These are phyloP conservation scores for Ilyonectria destructans DNA, from an alignment of 2,329 filamentous ascomycete genomes.

Conservation along the genomic window DNA sequence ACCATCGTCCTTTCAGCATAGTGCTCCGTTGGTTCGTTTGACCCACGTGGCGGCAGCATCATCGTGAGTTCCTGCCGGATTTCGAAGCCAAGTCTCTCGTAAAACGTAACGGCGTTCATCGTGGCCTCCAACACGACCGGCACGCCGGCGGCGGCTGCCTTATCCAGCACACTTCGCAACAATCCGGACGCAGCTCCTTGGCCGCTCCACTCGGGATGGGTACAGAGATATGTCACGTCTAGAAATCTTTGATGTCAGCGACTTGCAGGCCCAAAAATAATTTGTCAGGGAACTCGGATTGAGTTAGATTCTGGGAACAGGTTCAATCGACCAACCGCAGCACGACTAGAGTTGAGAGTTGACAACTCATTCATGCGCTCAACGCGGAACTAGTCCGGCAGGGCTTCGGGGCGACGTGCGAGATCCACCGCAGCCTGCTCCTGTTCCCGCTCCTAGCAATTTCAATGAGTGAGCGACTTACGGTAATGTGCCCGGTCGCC, in stretches of 20 bases:
- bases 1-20: conserved; percentile 56
- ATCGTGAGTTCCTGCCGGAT: conserved; percentile 53
- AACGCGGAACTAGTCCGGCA: conserved; percentile 8
- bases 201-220: conserved; percentile 54
- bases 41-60: conserved; percentile 52
- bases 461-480: conserved; percentile 49
- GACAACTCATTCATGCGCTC: conserved; percentile 31
- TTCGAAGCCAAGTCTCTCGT: conserved; percentile 57
- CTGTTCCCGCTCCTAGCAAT: conserved; percentile 18
- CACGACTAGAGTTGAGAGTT: conserved; percentile 5
- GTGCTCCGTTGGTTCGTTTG: conserved; percentile 50
- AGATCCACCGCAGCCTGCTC: neutral
- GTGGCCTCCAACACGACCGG: conserved; percentile 59
- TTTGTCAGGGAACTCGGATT: conserved; percentile 22
- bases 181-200: conserved; percentile 56
- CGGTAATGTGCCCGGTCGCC: conserved; percentile 54
- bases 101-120: conserved; percentile 57
- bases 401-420: conserved; percentile 1
- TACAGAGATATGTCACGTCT: conserved; percentile 61
- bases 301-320: conserved; percentile 21
- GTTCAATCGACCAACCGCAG: conserved; percentile 14
- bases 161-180: conserved; percentile 52
- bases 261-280: conserved; percentile 17
- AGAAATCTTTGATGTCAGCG: conserved; percentile 32
- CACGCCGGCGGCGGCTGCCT: conserved; percentile 52